phyloP scores from a whole-genome alignment of 805 yeast genomes.

The Sugiyamaella chiloensis region DNA sequence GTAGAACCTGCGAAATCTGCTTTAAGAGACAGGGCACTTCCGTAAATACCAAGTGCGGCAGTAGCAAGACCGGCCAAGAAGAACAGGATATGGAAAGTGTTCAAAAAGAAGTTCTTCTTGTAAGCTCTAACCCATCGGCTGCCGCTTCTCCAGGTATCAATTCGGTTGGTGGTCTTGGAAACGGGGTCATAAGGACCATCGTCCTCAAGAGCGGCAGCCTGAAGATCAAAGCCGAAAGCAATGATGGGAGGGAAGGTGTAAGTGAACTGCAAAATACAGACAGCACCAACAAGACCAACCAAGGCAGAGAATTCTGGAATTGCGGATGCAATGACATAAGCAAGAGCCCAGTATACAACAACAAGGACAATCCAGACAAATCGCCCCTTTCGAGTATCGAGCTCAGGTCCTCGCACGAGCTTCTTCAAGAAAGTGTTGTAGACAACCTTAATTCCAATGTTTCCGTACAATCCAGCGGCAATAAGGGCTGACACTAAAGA shows the following conservation, averaged over 20 bases:
- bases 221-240: slow-evolving; percentile 26
- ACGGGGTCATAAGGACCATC: slow-evolving; percentile 27
- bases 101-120: slow-evolving; percentile 24
- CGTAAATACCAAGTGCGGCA: slow-evolving; percentile 32
- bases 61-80: slow-evolving; percentile 34
- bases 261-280: slow-evolving; percentile 46
- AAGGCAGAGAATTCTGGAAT: slow-evolving; percentile 43
- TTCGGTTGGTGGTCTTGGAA: slow-evolving; percentile 20
- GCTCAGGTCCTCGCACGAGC: slow-evolving; percentile 33
- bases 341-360: slow-evolving; percentile 43
- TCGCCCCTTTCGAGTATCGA: slow-evolving; percentile 36
- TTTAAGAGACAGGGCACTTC: slow-evolving; percentile 22
- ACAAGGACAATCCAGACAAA: slow-evolving; percentile 38
- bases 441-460: slow-evolving; percentile 45
- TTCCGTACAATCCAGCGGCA: slow-evolving; percentile 47
- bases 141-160: slow-evolving; percentile 33
- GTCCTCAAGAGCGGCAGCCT: slow-evolving; percentile 32
- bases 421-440: slow-evolving; percentile 40
- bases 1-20: slow-evolving; percentile 18
- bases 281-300: slow-evolving; percentile 41
- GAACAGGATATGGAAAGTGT: slow-evolving; percentile 26
- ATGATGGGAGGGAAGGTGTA: slow-evolving; percentile 42
- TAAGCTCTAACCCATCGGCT: slow-evolving; percentile 38
- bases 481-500: slow-evolving; percentile 40
- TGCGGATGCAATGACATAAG: slow-evolving; percentile 44